Percentiles rank a stretch among this genome's conserved stretches.
These are phyloP conservation scores for Candida xiaguanensis DNA, from an alignment of 805 yeast genomes.

Conservation along the genomic window DNA sequence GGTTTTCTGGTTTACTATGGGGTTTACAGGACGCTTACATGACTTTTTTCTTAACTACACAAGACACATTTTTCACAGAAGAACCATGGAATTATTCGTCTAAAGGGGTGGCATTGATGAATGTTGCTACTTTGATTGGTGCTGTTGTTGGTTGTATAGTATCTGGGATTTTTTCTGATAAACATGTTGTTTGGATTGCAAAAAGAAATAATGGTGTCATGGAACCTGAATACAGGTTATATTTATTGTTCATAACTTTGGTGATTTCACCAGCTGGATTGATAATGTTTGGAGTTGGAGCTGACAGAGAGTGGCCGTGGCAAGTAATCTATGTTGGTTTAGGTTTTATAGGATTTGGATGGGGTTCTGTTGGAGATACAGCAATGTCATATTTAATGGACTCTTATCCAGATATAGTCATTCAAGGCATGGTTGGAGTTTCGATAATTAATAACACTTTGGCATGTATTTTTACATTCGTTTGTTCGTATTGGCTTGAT, in stretches of 20 bases:
- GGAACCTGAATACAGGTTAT: slow-evolving; percentile 36
- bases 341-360: slow-evolving; percentile 35
- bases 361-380: slow-evolving; percentile 39
- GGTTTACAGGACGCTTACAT: slow-evolving; percentile 37
- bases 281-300: slow-evolving; percentile 36
- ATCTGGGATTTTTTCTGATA: slow-evolving; percentile 33
- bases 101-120: slow-evolving; percentile 36
- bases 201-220: slow-evolving; percentile 31
- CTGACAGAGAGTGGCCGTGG: slow-evolving; percentile 37
- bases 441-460: slow-evolving; percentile 35
- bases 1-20: slow-evolving; percentile 36
- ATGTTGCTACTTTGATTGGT: slow-evolving; percentile 37
- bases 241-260: slow-evolving; percentile 32
- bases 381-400: slow-evolving; percentile 39
- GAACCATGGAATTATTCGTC: slow-evolving; percentile 32
- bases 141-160: slow-evolving; percentile 35
- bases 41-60: slow-evolving; percentile 37
- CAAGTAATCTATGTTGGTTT: slow-evolving; percentile 34
- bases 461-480: slow-evolving; percentile 36
- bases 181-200: slow-evolving; percentile 34
- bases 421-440: slow-evolving; percentile 39
- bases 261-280: slow-evolving; percentile 33
- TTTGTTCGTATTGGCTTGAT: slow-evolving; percentile 36
- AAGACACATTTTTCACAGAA: slow-evolving; percentile 32
- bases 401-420: slow-evolving; percentile 38